A percentile compares a stretch with the other conserved stretches of the same genome.
These are phyloP conservation scores for Parasarocladium wereldwijsianum DNA, from an alignment of 2,329 filamentous ascomycete genomes.

Conservation along the genomic window DNA sequence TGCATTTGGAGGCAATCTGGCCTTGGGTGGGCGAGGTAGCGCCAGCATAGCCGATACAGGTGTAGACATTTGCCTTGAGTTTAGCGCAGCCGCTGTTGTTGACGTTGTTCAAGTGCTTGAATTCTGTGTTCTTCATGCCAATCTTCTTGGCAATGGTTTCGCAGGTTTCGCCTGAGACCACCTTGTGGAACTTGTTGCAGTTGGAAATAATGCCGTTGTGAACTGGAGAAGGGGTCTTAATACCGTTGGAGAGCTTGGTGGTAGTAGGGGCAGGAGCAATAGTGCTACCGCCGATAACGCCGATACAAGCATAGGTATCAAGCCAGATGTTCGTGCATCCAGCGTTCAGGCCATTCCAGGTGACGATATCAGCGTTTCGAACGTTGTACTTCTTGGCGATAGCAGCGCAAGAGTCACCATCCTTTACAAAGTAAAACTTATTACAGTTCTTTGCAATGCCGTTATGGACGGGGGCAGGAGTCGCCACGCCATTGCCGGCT, in stretches of 20 bases:
- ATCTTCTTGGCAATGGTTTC: conserved; percentile 3
- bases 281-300: conserved; percentile 2
- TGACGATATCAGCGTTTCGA: conserved; percentile 11
- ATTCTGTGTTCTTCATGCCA: too few species aligned
- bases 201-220: conserved; percentile 7
- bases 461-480: conserved; percentile 6
- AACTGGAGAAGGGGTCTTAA: conserved; percentile 6
- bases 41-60: too few species aligned
- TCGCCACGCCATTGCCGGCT: conserved; percentile 6
- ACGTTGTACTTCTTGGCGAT: conserved; percentile 3
- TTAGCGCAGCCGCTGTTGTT: too few species aligned
- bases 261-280: conserved; percentile 5
- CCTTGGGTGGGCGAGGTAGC: too few species aligned
- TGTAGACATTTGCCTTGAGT: too few species aligned
- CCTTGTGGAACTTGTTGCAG: conserved; percentile 6
- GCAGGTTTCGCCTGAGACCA: conserved; percentile 4
- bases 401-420: conserved; percentile 2
- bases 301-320: conserved; percentile 3
- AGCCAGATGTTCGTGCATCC: conserved; percentile 4
- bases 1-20: too few species aligned
- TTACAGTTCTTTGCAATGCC: conserved; percentile 8
- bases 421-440: conserved; percentile 4
- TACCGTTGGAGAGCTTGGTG: conserved; percentile 1
- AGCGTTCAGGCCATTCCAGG: conserved; percentile 5
- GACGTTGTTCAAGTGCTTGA: too few species aligned